Conservation (phyloP, 257 asterid species). For the Rubia yunnanensis region DNA sequence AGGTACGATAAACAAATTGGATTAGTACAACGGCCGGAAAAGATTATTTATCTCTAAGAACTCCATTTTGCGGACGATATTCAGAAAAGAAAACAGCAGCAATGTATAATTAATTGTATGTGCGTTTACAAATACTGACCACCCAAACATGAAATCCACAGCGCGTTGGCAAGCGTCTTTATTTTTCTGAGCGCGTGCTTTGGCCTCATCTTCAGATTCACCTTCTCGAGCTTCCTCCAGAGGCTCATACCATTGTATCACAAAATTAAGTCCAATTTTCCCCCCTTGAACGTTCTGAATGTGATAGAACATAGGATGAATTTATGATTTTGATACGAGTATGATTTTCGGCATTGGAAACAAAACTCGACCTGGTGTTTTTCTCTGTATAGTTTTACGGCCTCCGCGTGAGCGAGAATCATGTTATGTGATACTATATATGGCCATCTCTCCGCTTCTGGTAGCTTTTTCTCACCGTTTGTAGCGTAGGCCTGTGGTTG, state of each 20-base stretch:
- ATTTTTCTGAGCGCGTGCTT: neutral
- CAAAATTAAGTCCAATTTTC: constrained; percentile 7
- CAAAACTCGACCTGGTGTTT: neutral
- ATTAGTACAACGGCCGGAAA: too few species aligned
- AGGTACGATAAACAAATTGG: too few species aligned
- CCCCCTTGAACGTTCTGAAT: constrained; percentile 3
- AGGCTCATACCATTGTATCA: neutral
- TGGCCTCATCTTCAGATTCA: neutral
- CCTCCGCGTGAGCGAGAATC: constrained; percentile 13
- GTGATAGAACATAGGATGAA: neutral
- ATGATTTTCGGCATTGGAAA: too few species aligned
- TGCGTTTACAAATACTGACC: constrained; percentile 12
- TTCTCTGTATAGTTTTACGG: neutral
- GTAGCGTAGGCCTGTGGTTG: neutral
- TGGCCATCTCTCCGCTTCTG: neutral
- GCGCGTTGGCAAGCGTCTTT: constrained; percentile 2
- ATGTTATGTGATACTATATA: constrained; percentile 2
- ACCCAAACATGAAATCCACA: constrained; percentile 3
- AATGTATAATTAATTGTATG: too few species aligned
- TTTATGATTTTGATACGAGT: too few species aligned
- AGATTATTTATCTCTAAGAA: too few species aligned
- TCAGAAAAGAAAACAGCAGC: too few species aligned
- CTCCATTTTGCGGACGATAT: too few species aligned
- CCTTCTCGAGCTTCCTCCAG: neutral
- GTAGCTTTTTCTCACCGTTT: neutral